phyloP scores from a whole-genome alignment of 2,329 filamentous ascomycete genomes.

The Corinectria fuckeliana region DNA sequence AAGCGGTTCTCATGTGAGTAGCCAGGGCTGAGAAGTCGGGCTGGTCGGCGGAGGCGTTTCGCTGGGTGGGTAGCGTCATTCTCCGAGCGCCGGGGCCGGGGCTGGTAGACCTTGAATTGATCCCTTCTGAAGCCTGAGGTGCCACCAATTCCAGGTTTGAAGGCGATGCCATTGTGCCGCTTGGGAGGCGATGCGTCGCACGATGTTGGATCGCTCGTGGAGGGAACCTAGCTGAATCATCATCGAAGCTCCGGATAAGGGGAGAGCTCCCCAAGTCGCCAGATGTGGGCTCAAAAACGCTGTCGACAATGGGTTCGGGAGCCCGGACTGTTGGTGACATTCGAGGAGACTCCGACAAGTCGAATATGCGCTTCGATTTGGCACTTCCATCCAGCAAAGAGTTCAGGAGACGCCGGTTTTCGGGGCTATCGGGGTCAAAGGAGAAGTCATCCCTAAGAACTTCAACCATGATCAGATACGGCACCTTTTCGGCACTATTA shows the following conservation, averaged over 20 bases:
- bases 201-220: conserved; percentile 39
- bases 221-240: conserved; percentile 47
- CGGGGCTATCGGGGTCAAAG: conserved; percentile 76
- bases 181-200: conserved; percentile 63
- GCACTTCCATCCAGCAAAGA: conserved; percentile 64
- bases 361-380: conserved; percentile 67
- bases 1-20: conserved; percentile 86
- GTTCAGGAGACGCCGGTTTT: conserved; percentile 71
- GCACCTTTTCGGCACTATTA: conserved; percentile 87
- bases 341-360: conserved; percentile 69
- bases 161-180: conserved; percentile 65
- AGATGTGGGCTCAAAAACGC: conserved; percentile 82
- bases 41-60: conserved; percentile 67
- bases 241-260: conserved; percentile 65
- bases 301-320: conserved; percentile 63
- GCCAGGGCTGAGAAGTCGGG: conserved; percentile 83
- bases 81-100: conserved; percentile 63
- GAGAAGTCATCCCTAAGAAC: conserved; percentile 82
- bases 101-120: conserved; percentile 71
- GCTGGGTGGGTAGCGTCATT: conserved; percentile 64
- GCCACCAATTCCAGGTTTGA: conserved; percentile 67
- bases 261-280: conserved; percentile 80
- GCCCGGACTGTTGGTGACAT: conserved; percentile 50
- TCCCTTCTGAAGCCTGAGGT: conserved; percentile 72
- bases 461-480: conserved; percentile 85